Percentiles rank a stretch among this genome's conserved stretches.
Evolutionary conservation across 2,329 filamentous ascomycete genomes (phyloP).

Genomic region (Trichoderma breve): DNA sequence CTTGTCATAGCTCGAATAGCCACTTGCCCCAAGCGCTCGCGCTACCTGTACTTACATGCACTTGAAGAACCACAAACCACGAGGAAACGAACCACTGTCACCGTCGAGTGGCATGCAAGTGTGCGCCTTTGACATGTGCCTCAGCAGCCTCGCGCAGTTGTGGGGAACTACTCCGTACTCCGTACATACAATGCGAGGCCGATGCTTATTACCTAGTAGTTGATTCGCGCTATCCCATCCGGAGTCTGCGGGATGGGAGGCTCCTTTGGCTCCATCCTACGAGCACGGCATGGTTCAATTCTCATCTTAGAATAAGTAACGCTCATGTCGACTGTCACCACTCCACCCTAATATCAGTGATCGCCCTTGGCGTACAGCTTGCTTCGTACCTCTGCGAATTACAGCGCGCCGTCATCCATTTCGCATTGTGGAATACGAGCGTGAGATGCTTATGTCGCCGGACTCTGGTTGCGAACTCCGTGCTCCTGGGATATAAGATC

Average conservation of each 20-base stretch:
- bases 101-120: background rate
- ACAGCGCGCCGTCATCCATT: background rate
- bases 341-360: slow-evolving; percentile 7
- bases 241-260: slow-evolving; percentile 1
- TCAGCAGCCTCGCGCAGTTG: slow-evolving; percentile 2
- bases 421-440: background rate
- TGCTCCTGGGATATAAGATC: background rate
- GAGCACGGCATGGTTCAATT: background rate
- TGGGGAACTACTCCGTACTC: background rate
- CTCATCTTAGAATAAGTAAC: background rate
- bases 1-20: background rate
- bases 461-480: background rate
- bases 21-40: background rate
- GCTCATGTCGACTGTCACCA: slow-evolving; percentile 1
- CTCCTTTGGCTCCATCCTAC: background rate
- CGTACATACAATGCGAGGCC: background rate
- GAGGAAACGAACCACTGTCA: background rate
- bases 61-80: background rate
- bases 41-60: background rate
- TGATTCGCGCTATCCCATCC: background rate
- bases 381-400: background rate
- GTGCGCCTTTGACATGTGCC: background rate
- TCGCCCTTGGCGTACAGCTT: background rate
- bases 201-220: background rate
- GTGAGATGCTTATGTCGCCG: background rate